Evolutionary conservation across 805 yeast species (phyloP).

Genomic region (Myxozyma sirexii): DNA sequence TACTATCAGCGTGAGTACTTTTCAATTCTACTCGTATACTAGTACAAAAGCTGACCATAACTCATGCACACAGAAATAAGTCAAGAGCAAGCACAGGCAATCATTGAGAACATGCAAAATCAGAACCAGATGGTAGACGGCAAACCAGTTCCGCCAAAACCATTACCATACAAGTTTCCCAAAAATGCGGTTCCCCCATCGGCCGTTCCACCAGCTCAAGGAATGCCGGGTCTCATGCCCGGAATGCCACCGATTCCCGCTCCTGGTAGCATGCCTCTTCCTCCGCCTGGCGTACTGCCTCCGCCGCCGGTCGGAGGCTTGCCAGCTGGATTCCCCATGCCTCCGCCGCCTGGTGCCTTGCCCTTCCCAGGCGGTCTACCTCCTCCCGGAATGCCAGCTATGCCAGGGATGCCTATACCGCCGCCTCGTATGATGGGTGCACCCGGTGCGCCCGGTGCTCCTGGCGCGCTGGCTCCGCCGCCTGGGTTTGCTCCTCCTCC

Average conservation of each 20-base stretch:
- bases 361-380: conserved; percentile 10
- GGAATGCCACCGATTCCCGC: conserved; percentile 14
- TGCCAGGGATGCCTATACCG: conserved; percentile 10
- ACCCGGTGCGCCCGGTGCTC: conserved; percentile 4
- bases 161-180: conserved; percentile 29
- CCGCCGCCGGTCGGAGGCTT: conserved; percentile 26
- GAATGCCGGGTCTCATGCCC: conserved; percentile 6
- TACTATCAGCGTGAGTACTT: conserved; percentile 63
- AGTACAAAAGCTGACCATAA: not conserved
- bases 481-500: conserved; percentile 8
- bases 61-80: conserved; percentile 20
- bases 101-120: conserved; percentile 24
- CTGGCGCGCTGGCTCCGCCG: conserved; percentile 11
- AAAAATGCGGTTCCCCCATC: conserved; percentile 6
- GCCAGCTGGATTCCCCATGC: conserved; percentile 20
- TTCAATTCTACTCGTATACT: not conserved
- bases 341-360: conserved; percentile 11
- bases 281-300: conserved; percentile 1
- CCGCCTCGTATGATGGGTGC: not conserved
- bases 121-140: conserved; percentile 19
- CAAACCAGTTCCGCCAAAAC: conserved; percentile 7
- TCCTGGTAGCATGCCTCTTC: conserved; percentile 13
- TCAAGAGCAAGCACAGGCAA: conserved; percentile 34
- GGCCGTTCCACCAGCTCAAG: not conserved
- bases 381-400: conserved; percentile 5